Evolutionary conservation across 768 basidiomycete genomes (phyloP).

Genomic region (Mycena filopes): DNA sequence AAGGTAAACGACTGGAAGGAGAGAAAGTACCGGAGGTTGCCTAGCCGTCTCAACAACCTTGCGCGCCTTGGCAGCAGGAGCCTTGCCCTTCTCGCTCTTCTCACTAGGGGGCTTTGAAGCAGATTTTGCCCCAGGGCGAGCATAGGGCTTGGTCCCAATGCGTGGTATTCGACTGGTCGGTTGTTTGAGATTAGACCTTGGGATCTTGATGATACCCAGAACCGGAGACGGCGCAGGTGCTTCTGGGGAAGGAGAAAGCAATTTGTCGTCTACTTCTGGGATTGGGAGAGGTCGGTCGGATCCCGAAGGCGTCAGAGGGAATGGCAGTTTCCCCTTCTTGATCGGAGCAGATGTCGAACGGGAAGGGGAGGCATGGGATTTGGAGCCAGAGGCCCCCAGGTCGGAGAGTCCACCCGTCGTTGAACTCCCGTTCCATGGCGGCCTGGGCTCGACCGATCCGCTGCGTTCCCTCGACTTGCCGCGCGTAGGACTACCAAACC

Average conservation of each 20-base stretch:
- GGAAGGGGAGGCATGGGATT: constrained; percentile 25
- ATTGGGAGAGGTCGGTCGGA: constrained; percentile 17
- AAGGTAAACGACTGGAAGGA: background rate
- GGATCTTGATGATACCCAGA: constrained; percentile 46
- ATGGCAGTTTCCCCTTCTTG: constrained; percentile 32
- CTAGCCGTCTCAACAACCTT: constrained; percentile 15
- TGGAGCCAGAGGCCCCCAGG: constrained; percentile 12
- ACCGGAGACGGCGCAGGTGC: constrained; percentile 28
- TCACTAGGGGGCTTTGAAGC: constrained; percentile 23
- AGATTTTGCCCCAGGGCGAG: constrained; percentile 45
- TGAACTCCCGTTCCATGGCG: constrained; percentile 29
- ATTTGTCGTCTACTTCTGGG: constrained; percentile 9
- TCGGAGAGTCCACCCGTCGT: constrained; percentile 20
- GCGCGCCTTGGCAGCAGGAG: constrained; percentile 5
- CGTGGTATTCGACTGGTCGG: constrained; percentile 70
- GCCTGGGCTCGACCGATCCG: constrained; percentile 48
- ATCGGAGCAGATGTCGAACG: constrained; percentile 21
- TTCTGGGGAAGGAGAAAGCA: constrained; percentile 9
- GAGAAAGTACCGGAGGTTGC: constrained; percentile 16
- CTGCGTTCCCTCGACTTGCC: constrained; percentile 42
- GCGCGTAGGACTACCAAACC: constrained; percentile 44
- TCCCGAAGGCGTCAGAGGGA: constrained; percentile 25
- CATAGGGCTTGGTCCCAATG: constrained; percentile 68
- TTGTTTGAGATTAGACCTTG: constrained; percentile 58
- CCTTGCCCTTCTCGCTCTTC: constrained; percentile 15